Evolutionary conservation across 352 stramenopile species (phyloP).

Genomic region (Phytopythium kandeliae): DNA sequence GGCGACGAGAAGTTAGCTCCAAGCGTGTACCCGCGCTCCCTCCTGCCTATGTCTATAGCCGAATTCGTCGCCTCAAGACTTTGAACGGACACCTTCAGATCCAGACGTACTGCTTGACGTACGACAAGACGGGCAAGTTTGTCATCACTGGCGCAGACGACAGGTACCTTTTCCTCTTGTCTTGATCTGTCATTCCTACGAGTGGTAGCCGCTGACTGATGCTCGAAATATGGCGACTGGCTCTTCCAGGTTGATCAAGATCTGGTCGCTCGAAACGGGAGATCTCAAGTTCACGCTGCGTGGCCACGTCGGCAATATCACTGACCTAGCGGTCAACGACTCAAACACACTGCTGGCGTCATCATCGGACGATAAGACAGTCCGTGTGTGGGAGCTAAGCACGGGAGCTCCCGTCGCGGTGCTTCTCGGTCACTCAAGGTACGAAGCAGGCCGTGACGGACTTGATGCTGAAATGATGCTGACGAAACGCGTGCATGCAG

Average conservation of each 20-base stretch:
- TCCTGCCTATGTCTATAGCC: conserved; percentile 66
- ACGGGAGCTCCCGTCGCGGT: conserved; percentile 82
- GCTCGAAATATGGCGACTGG: too few species aligned
- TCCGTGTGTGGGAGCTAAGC: conserved; percentile 84
- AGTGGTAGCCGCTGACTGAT: too few species aligned
- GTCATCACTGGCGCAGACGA: conserved; percentile 98
- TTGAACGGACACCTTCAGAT: conserved; percentile 93
- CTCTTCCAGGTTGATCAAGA: conserved; percentile 93
- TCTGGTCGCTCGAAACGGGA: conserved; percentile 91
- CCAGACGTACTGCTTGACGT: conserved; percentile 94
- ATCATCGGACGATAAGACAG: conserved; percentile 86
- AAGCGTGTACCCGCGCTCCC: conserved; percentile 25
- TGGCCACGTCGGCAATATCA: conserved; percentile 87
- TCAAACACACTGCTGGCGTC: conserved; percentile 79
- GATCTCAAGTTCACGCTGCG: conserved; percentile 79
- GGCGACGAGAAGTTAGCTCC: conserved; percentile 44
- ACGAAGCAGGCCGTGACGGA: neutral
- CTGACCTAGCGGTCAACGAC: conserved; percentile 83
- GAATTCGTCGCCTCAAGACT: conserved; percentile 75
- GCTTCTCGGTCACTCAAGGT: conserved; percentile 80
- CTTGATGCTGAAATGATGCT: neutral
- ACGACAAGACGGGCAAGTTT: conserved; percentile 93
- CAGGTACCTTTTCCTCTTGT: conserved; percentile 38
- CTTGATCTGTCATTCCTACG: too few species aligned
- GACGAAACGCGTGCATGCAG: conserved; percentile 13